Base-by-base conservation (phyloP, 305 asterid genomes). In the Plantago lanceolata region DNA sequence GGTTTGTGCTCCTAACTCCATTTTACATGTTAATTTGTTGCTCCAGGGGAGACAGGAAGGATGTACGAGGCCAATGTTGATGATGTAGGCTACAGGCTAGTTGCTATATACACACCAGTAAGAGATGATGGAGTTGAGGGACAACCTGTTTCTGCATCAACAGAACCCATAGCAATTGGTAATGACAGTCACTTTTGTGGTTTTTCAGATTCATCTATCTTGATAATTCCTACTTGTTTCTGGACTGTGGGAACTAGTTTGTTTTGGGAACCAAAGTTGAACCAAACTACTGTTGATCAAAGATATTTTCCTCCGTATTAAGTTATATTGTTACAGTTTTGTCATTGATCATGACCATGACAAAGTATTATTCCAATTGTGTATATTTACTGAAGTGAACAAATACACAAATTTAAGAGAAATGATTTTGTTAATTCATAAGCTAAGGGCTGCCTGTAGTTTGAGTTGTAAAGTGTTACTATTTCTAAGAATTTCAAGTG, bases 1-100 rank as follows among this genome's bases (percentile, higher is more conserved):
- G 13, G 45, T 40, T 12, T 0, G 4, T 57, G 20, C 55, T 17
- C 29, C 24, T 8, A 15, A 21, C 57, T 51, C 61, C 44, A 26
- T 54, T 40, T 60, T n/a, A 20, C 56, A 19, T 20, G 58, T 15
- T 64, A 26, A 16, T 76, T 47, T 52, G 35, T 37, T 64, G 40
- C 68, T 81, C 77, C 93, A 94, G 99, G 95, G 76, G 99, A 94
- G 83, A 85, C 99, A 0, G 99, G 96, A 73, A 81, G 96, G 79
- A 94, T 90, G 97, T 94, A 94, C 19, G 99, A 94, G 86, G 93
- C 99, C 56, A 94, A 94, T 71, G 99, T 94, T 71, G 99, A 94
- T 77, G 99, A 94, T 56, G 99, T 94, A 53, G 96, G 96, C 58
- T 94, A 94, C 83, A 77, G 97, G 78, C 83, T 94, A 61, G 97